Evolutionary conservation across 2,329 filamentous ascomycete genomes (phyloP).

Genomic region (Chaetomiaceae sp.): DNA sequence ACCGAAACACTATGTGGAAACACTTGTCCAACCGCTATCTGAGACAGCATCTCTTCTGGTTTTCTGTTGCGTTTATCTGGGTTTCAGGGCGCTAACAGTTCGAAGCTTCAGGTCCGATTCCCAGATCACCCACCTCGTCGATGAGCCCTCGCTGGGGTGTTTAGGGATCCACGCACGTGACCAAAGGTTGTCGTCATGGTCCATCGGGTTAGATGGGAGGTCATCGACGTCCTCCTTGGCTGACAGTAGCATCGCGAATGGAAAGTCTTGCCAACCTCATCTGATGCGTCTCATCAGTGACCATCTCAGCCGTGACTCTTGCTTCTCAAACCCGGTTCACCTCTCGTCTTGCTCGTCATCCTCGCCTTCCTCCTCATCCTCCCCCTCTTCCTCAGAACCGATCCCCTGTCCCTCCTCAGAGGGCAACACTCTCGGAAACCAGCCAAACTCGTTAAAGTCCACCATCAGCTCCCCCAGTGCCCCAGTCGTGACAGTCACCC

Average conservation of each 20-base stretch:
- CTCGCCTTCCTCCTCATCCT: slow-evolving; percentile 6
- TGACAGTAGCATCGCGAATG: neutral
- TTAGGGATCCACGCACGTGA: too few species aligned
- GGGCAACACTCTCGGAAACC: slow-evolving; percentile 50
- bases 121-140: too few species aligned
- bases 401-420: slow-evolving; percentile 35
- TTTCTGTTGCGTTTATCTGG: slow-evolving; percentile 11
- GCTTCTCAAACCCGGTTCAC: neutral
- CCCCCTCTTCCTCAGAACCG: slow-evolving; percentile 29
- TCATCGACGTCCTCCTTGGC: too few species aligned
- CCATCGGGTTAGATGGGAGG: too few species aligned
- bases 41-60: slow-evolving; percentile 37
- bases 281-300: neutral
- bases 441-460: slow-evolving; percentile 49
- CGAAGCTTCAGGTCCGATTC: neutral
- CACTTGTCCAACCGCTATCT: slow-evolving; percentile 79
- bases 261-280: neutral
- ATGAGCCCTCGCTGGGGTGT: too few species aligned
- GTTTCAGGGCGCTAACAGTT: slow-evolving; percentile 17
- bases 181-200: too few species aligned
- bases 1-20: slow-evolving; percentile 68
- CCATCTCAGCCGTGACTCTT: neutral
- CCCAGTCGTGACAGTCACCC: slow-evolving; percentile 45
- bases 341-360: neutral
- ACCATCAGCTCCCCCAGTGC: slow-evolving; percentile 50